Evolutionary conservation across 495 filamentous ascomycete genomes (phyloP).

Genomic region (Cercophora samala): DNA sequence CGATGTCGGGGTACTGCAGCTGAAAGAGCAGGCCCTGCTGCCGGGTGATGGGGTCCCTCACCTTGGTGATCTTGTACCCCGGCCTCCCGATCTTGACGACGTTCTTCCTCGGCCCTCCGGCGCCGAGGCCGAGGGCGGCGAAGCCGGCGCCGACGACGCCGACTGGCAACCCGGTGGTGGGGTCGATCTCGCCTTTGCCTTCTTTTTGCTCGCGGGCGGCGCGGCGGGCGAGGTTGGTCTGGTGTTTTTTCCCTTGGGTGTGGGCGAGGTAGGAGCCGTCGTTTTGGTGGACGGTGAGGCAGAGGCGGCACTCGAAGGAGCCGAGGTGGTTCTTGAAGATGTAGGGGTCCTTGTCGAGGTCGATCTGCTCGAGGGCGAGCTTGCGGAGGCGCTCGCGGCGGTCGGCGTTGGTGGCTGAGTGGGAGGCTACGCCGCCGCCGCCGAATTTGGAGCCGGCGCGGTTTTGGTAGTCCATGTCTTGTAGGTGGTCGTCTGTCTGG

Average conservation of each 20-base stretch:
- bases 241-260: constrained; percentile 98
- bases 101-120: constrained; percentile 66
- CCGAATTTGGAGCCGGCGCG: constrained; percentile 97
- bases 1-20: constrained; percentile 92
- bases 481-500: not conserved
- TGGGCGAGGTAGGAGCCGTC: constrained; percentile 99
- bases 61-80: constrained; percentile 97
- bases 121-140: constrained; percentile 36
- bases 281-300: constrained; percentile 98
- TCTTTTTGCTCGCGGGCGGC: constrained; percentile 93
- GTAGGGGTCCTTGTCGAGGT: constrained; percentile 98
- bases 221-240: constrained; percentile 96
- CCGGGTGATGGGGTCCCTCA: constrained; percentile 81
- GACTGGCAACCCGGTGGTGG: constrained; percentile 68
- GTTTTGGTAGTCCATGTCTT: constrained; percentile 69
- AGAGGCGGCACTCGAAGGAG: constrained; percentile 96
- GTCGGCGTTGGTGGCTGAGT: constrained; percentile 92
- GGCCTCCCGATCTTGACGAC: constrained; percentile 96
- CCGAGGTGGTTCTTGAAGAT: constrained; percentile 99
- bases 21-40: constrained; percentile 93
- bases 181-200: constrained; percentile 65
- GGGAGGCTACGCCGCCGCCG: constrained; percentile 92
- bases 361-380: constrained; percentile 96
- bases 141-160: constrained; percentile 73
- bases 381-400: constrained; percentile 95